Percentiles rank a stretch among this genome's conserved stretches.
phyloP scores from a whole-genome alignment of 192 early-diverging fungal species.

The Cladochytrium replicatum region DNA sequence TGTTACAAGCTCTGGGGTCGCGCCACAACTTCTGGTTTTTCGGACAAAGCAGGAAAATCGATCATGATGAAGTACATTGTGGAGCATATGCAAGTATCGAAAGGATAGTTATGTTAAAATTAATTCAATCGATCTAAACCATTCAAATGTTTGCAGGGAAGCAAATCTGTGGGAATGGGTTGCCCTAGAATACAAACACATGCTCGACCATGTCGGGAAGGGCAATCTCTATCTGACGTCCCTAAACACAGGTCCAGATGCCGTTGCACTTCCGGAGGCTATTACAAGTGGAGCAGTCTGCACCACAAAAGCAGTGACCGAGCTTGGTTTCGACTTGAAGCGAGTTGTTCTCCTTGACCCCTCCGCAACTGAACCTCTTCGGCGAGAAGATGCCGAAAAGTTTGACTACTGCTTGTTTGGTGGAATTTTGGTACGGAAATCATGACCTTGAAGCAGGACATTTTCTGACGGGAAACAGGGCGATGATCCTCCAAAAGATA shows the following conservation, averaged over 20 bases:
- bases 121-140: no score
- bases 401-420: conserved; percentile 75
- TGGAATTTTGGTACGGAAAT: conserved; percentile 59
- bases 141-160: no score
- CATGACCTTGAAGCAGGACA: background rate
- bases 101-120: no score
- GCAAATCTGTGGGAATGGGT: no score
- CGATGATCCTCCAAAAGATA: conserved; percentile 39
- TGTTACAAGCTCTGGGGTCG: no score
- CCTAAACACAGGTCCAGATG: conserved; percentile 39
- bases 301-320: conserved; percentile 19
- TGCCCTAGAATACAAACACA: conserved; percentile 73
- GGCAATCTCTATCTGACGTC: conserved; percentile 52
- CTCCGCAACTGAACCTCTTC: conserved; percentile 38
- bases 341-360: conserved; percentile 68
- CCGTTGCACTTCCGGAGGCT: conserved; percentile 23
- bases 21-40: no score
- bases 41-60: no score
- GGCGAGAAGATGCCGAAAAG: conserved; percentile 52
- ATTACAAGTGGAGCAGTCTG: conserved; percentile 36
- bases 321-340: conserved; percentile 32
- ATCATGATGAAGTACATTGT: no score
- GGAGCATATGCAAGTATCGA: no score
- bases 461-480: conserved; percentile 19
- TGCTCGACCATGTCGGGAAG: conserved; percentile 49